phyloP scores from a whole-genome alignment of 2,329 filamentous ascomycete species.

The Biscogniauxia marginata region DNA sequence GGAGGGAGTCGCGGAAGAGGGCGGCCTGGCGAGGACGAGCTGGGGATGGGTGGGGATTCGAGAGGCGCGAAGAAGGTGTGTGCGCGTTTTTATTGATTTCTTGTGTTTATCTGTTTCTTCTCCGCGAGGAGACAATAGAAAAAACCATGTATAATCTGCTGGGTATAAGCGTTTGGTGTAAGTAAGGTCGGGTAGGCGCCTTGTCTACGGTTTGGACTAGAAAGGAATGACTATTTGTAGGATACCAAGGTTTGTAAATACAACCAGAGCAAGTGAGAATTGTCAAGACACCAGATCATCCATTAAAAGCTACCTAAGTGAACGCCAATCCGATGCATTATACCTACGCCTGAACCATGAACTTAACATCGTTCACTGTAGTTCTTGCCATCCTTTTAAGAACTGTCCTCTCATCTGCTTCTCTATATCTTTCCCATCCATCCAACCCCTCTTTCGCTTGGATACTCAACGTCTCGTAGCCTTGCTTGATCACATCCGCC shows the following conservation, averaged over 20 bases:
- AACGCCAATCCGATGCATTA: not conserved
- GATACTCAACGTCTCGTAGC: constrained; percentile 92
- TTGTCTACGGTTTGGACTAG: not conserved
- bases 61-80: not conserved
- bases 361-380: constrained; percentile 62
- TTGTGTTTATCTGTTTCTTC: no score
- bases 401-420: constrained; percentile 79
- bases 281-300: not conserved
- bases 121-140: no score
- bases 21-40: not conserved
- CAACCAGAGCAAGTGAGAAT: no score
- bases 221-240: no score
- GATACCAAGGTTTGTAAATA: no score
- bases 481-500: constrained; percentile 88
- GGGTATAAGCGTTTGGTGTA: no score
- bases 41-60: no score
- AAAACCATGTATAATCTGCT: no score
- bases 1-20: not conserved
- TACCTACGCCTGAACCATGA: constrained; percentile 45
- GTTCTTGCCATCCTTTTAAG: constrained; percentile 85
- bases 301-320: not conserved
- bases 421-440: constrained; percentile 80
- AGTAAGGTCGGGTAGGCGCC: not conserved
- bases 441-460: constrained; percentile 84
- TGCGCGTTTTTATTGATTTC: not conserved